A percentile compares a stretch with the other conserved stretches of the same genome.
Conservation (phyloP, 1,139 yeast species). For the Sugiyamaella paludigena region DNA sequence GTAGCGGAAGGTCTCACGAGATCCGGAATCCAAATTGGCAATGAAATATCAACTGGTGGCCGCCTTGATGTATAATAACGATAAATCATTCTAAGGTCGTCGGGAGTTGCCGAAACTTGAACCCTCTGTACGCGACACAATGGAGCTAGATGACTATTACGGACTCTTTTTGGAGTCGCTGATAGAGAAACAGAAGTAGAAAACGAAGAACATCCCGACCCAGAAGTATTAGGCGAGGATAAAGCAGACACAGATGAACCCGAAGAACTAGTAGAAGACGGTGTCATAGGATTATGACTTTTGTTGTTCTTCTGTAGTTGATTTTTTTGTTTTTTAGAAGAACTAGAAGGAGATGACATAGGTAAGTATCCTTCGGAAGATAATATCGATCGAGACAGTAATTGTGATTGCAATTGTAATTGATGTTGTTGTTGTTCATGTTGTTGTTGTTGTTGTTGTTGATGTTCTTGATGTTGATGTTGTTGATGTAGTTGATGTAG, state of each 20-base stretch:
- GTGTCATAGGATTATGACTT: background rate
- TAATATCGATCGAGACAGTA: too few species aligned
- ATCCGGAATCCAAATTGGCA: conserved; percentile 20
- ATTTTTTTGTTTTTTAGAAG: background rate
- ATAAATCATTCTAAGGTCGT: conserved; percentile 17
- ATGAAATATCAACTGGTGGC: conserved; percentile 12
- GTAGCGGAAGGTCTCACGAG: conserved; percentile 4
- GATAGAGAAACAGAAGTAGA: background rate
- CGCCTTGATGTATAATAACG: conserved; percentile 12
- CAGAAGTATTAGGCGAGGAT: conserved; percentile 1
- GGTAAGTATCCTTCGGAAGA: too few species aligned
- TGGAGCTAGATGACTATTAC: conserved; percentile 14
- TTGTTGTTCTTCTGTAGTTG: background rate
- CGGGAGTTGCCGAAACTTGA: conserved; percentile 12
- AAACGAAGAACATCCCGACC: background rate
- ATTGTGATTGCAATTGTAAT: too few species aligned
- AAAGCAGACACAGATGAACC: conserved; percentile 3
- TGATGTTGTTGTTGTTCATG: too few species aligned
- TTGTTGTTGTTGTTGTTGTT: background rate
- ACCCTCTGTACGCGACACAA: conserved; percentile 19
- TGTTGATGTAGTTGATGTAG: background rate
- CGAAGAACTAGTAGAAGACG: background rate
- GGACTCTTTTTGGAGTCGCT: conserved; percentile 6
- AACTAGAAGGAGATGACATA: background rate
- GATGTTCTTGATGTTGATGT: background rate